A percentile compares a stretch with the other conserved stretches of the same genome.
Conservation (phyloP, 2,329 filamentous ascomycete species). For the Didymella segeticola region DNA sequence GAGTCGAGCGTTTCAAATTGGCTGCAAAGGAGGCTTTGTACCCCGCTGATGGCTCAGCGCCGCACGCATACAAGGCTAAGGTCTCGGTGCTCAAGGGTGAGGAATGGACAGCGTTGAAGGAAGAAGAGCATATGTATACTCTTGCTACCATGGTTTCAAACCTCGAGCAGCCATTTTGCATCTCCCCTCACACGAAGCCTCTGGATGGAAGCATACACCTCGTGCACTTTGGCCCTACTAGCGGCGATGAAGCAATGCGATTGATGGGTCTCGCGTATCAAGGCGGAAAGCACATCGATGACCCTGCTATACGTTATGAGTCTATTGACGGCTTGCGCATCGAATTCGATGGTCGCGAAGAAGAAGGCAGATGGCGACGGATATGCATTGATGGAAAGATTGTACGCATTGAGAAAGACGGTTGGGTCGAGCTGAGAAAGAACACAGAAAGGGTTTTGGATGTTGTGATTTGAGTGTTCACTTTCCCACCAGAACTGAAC, state of each 20-base stretch:
- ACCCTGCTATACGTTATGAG: constrained; percentile 69
- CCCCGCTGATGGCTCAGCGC: constrained; percentile 58
- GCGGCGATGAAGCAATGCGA: constrained; percentile 72
- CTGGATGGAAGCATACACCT: constrained; percentile 75
- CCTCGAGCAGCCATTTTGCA: constrained; percentile 80
- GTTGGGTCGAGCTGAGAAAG: constrained; percentile 71
- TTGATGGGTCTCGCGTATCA: constrained; percentile 73
- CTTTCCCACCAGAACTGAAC: no score
- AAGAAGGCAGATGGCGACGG: constrained; percentile 77
- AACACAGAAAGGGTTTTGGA: constrained; percentile 53
- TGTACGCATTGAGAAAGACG: constrained; percentile 72
- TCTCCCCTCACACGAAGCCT: constrained; percentile 75
- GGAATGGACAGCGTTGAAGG: constrained; percentile 46
- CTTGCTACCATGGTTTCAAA: constrained; percentile 79
- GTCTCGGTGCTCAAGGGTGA: constrained; percentile 53
- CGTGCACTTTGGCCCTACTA: constrained; percentile 75
- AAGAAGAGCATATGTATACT: constrained; percentile 73
- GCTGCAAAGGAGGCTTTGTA: constrained; percentile 78
- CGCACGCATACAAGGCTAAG: constrained; percentile 64
- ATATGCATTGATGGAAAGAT: constrained; percentile 94
- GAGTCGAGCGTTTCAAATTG: constrained; percentile 81
- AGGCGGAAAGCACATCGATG: constrained; percentile 63
- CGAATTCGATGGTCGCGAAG: constrained; percentile 63
- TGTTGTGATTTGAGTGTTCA: no score
- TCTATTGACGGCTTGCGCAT: constrained; percentile 72